Base-by-base conservation (phyloP, 768 basidiomycete species). In the Serendipita indica region DNA sequence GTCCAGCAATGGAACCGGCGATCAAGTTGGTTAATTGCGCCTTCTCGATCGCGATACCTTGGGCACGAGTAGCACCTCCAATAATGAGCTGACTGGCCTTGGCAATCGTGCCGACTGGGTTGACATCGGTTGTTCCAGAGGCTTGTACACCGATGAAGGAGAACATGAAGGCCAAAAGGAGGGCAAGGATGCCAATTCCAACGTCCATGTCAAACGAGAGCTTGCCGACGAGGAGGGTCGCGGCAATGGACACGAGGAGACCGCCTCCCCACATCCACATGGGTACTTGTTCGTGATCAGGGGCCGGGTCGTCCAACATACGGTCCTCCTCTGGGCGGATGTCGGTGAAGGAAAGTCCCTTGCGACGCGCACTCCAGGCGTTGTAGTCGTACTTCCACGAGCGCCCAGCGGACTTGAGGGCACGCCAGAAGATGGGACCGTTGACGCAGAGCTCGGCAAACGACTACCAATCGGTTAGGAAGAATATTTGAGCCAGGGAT, bases 61-160 rank as follows among this genome's bases (percentile, higher is more conserved):
- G 63, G 18, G 75, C 77, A 64, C 81, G 80, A 5, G 71, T 72
- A 59, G 81, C 72, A 60, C 81, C 79, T 64, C 82, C 81, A 62
- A 83, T 80, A 61, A 84, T 72, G 60, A 84, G 76, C 65, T 83
- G 81, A 60, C 63, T 33, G n/a, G 72, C 72, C 69, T 79, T 80
- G 33, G 77, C 79, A 49, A 81, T 77, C 32, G 79, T 77, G 4
- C 77, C 75, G 54, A 82, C 74, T 5, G 80, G 81, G 65, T 81
- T 81, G 65, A 83, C 73, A 60, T 81, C 79, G 3, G 80, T 83
- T 60, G 74, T 69, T 22, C 82, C 80, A 30, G 76, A 64, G 56
- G 76, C 79, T 66, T 82, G 80, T 6, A 80, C 80, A 41, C 77
- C 81, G 62, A 83, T 78, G 70, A 84, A 82, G 33, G 80, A 80